phyloP scores from a whole-genome alignment of 75 land plant genomes.

The Chamaecyparis obtusa region DNA sequence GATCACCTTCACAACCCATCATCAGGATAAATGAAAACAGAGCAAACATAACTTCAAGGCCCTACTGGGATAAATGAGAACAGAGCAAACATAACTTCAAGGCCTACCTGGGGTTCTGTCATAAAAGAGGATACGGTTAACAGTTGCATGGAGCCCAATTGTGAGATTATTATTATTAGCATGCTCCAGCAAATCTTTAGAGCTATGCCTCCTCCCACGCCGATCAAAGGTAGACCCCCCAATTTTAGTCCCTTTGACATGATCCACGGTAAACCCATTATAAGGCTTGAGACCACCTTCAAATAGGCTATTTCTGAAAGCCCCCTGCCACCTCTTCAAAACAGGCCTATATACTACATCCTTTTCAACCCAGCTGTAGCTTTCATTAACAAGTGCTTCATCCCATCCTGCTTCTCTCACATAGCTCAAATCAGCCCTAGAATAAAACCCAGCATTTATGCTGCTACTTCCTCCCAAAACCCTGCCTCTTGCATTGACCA shows the following conservation, averaged over 20 bases:
- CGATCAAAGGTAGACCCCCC: constrained; percentile 84
- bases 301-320: constrained; percentile 61
- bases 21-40: neutral
- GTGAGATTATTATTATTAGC: constrained; percentile 48
- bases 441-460: constrained; percentile 91
- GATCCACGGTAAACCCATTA: constrained; percentile 67
- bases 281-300: constrained; percentile 72
- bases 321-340: constrained; percentile 53
- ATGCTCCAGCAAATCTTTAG: constrained; percentile 70
- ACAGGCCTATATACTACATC: constrained; percentile 55
- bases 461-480: constrained; percentile 86
- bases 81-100: neutral
- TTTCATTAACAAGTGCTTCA: constrained; percentile 50
- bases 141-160: constrained; percentile 65
- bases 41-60: neutral
- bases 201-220: constrained; percentile 57
- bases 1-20: neutral
- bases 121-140: constrained; percentile 49
- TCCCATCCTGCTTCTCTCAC: constrained; percentile 53
- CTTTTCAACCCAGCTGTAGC: constrained; percentile 79
- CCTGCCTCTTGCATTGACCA: constrained; percentile 68
- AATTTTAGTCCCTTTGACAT: constrained; percentile 75
- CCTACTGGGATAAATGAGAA: too few species aligned
- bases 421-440: constrained; percentile 53
- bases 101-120: neutral